Evolutionary conservation across 2,329 filamentous ascomycete genomes (phyloP).

Genomic region (Pleomassaria siparia): DNA sequence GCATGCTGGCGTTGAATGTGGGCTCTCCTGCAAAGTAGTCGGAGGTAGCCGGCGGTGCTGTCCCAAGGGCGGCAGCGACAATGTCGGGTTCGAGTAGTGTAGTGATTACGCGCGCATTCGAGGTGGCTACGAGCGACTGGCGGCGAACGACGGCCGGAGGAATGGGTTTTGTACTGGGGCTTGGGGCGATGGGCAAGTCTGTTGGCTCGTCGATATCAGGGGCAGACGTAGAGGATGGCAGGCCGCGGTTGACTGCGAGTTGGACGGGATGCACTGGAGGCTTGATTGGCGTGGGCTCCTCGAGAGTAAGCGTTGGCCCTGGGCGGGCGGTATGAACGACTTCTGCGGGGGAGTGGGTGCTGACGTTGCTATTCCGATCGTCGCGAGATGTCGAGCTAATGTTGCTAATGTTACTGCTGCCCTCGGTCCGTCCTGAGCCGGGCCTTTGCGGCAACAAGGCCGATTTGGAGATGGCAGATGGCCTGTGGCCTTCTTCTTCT

Average conservation of each 20-base stretch:
- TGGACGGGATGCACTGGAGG: slow-evolving; percentile 21
- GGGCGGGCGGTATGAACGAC: slow-evolving; percentile 22
- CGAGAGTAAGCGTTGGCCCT: slow-evolving; percentile 30
- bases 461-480: slow-evolving; percentile 26
- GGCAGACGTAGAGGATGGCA: not conserved
- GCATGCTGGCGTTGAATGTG: slow-evolving; percentile 37
- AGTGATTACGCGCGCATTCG: slow-evolving; percentile 51
- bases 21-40: slow-evolving; percentile 45
- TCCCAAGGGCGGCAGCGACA: slow-evolving; percentile 23
- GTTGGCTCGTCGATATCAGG: slow-evolving; percentile 16
- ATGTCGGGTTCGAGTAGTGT: slow-evolving; percentile 54
- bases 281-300: slow-evolving; percentile 38
- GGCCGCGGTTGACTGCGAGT: slow-evolving; percentile 2
- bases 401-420: slow-evolving; percentile 4
- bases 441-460: slow-evolving; percentile 21
- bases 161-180: slow-evolving; percentile 28
- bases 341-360: slow-evolving; percentile 10
- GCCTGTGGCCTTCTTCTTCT: slow-evolving; percentile 5
- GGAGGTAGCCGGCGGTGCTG: slow-evolving; percentile 22
- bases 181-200: slow-evolving; percentile 13
- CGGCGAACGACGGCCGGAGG: slow-evolving; percentile 47
- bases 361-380: slow-evolving; percentile 20
- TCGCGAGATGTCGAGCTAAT: slow-evolving; percentile 14
- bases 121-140: slow-evolving; percentile 42
- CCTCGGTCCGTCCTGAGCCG: slow-evolving; percentile 11